These are phyloP conservation scores for Boletus reticulatus DNA, from an alignment of 768 basidiomycete genomes.

Conservation along the genomic window DNA sequence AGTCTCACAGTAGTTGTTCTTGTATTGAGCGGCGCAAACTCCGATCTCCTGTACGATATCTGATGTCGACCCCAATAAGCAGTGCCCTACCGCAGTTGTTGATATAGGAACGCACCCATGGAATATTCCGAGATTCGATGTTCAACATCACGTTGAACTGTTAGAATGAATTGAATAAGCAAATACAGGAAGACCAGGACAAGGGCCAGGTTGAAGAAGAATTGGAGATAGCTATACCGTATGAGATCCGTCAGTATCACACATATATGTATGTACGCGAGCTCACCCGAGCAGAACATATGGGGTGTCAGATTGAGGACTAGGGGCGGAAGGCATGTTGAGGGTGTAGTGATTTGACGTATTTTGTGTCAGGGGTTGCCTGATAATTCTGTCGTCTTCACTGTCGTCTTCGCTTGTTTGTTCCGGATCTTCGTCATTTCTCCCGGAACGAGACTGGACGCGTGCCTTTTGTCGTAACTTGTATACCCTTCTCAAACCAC, in stretches of 20 bases:
- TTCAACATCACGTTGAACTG: conserved; percentile 87
- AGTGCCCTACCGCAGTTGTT: conserved; percentile 12
- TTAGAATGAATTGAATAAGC: conserved; percentile 80
- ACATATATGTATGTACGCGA: not conserved
- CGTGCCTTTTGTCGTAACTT: conserved; percentile 55
- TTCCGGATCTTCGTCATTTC: conserved; percentile 27
- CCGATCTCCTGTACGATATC: conserved; percentile 93
- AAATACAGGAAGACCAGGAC: conserved; percentile 84
- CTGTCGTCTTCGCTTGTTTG: conserved; percentile 45
- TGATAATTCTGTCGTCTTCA: conserved; percentile 43
- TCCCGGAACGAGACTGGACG: conserved; percentile 26
- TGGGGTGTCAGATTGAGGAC: conserved; percentile 62
- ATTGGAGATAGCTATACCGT: conserved; percentile 76
- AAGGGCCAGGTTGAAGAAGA: conserved; percentile 89
- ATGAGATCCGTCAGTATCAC: conserved; percentile 17
- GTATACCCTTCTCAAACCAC: conserved; percentile 64
- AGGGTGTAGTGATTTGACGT: conserved; percentile 82
- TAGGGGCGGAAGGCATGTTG: conserved; percentile 65
- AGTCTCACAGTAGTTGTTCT: conserved; percentile 75
- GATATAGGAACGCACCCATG: conserved; percentile 53
- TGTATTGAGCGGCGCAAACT: conserved; percentile 77
- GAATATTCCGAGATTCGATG: conserved; percentile 86
- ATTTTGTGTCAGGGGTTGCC: conserved; percentile 43
- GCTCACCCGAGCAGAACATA: conserved; percentile 84
- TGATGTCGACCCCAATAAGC: conserved; percentile 31